Conservation (phyloP, 352 stramenopile genomes). For the Globisporangium echinulatum region DNA sequence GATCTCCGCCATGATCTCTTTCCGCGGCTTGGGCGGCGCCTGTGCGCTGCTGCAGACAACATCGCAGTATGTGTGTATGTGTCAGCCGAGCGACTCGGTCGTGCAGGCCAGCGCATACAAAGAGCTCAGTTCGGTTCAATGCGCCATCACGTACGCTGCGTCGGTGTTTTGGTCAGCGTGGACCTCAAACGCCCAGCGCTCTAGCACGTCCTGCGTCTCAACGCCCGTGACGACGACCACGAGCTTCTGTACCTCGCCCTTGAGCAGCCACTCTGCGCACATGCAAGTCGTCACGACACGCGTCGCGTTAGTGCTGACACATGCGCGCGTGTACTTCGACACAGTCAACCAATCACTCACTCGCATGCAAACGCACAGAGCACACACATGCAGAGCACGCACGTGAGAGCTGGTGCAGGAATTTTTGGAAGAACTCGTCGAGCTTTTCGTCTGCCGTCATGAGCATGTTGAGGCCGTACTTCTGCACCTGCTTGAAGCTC, state of each 20-base stretch:
- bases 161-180: slow-evolving; percentile 50
- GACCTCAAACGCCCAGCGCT: slow-evolving; percentile 99
- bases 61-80: not conserved
- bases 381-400: slow-evolving; percentile 5
- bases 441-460: slow-evolving; percentile 96
- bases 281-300: too few species aligned
- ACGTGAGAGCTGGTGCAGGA: slow-evolving; percentile 89
- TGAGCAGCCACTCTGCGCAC: slow-evolving; percentile 88
- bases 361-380: too few species aligned
- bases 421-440: slow-evolving; percentile 92
- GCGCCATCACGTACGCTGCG: slow-evolving; percentile 23
- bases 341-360: too few species aligned
- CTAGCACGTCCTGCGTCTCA: slow-evolving; percentile 95
- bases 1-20: slow-evolving; percentile 98
- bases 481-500: slow-evolving; percentile 95
- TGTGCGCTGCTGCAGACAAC: slow-evolving; percentile 13
- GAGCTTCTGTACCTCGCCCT: slow-evolving; percentile 94
- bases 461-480: slow-evolving; percentile 98
- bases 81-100: not conserved
- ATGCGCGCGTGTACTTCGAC: not conserved
- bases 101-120: not conserved
- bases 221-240: slow-evolving; percentile 98
- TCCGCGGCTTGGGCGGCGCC: slow-evolving; percentile 59
- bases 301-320: too few species aligned
- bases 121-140: not conserved